A percentile compares a stretch with the other conserved stretches of the same genome.
Evolutionary conservation across 2,329 filamentous ascomycete species (phyloP).

Genomic region (Penicillium sp.): DNA sequence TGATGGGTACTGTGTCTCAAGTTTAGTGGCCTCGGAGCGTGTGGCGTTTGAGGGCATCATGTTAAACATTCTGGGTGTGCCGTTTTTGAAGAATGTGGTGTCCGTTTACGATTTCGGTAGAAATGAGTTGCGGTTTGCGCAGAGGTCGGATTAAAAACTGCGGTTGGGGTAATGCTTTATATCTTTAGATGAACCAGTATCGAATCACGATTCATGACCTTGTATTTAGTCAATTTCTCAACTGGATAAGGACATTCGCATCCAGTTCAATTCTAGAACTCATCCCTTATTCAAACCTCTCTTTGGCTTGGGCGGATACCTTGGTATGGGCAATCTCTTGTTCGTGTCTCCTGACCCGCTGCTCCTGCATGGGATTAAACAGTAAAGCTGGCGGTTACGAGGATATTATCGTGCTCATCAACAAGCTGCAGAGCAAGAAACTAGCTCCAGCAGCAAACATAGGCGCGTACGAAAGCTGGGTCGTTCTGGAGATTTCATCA

Average conservation of each 20-base stretch:
- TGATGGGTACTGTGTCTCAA: constrained; percentile 17
- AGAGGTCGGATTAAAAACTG: neutral
- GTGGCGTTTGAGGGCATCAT: constrained; percentile 26
- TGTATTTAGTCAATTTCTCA: neutral
- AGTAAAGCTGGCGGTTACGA: too few species aligned
- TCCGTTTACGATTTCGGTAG: constrained; percentile 45
- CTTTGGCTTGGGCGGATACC: too few species aligned
- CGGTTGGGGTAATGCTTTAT: neutral
- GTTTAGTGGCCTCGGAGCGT: constrained; percentile 21
- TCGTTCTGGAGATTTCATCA: too few species aligned
- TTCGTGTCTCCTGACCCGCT: too few species aligned
- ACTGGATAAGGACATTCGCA: neutral
- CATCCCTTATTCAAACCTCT: neutral
- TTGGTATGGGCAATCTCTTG: too few species aligned
- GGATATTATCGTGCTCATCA: too few species aligned
- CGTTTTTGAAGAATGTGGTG: constrained; percentile 45
- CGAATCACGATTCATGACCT: neutral
- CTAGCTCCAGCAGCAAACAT: too few species aligned
- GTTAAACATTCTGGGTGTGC: constrained; percentile 39
- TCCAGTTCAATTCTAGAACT: neutral
- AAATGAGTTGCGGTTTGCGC: constrained; percentile 41
- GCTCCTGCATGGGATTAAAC: too few species aligned
- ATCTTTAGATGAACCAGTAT: neutral
- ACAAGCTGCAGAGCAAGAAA: too few species aligned
- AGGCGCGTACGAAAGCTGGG: too few species aligned